phyloP scores from a whole-genome alignment of 2,329 filamentous ascomycete species.

The Phialophora expanda region DNA sequence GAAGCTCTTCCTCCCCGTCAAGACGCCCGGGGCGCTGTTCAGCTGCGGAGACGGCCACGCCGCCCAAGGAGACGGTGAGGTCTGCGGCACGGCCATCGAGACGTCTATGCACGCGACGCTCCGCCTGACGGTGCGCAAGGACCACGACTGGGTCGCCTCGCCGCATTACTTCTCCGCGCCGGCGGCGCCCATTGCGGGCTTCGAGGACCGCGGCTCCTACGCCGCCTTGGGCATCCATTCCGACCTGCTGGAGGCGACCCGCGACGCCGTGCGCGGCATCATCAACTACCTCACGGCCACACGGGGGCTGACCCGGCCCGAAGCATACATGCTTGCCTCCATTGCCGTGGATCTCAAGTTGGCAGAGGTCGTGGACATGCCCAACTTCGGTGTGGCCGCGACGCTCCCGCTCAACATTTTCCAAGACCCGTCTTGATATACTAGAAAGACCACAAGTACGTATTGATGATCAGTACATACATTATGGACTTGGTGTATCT shows the following conservation, averaged over 20 bases:
- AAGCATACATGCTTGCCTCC: slow-evolving; percentile 61
- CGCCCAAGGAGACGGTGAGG: slow-evolving; percentile 61
- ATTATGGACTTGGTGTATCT: too few species aligned
- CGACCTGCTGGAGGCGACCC: slow-evolving; percentile 56
- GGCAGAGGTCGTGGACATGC: slow-evolving; percentile 60
- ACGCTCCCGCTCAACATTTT: slow-evolving; percentile 58
- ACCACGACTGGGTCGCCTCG: slow-evolving; percentile 53
- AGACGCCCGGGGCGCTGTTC: slow-evolving; percentile 58
- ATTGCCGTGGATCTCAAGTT: slow-evolving; percentile 59
- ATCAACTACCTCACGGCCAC: slow-evolving; percentile 57
- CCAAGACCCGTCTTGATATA: slow-evolving; percentile 18
- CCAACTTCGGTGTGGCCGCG: slow-evolving; percentile 58
- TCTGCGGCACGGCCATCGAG: slow-evolving; percentile 63
- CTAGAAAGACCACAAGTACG: too few species aligned
- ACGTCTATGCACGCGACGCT: slow-evolving; percentile 58
- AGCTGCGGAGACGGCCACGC: slow-evolving; percentile 62
- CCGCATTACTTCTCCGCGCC: slow-evolving; percentile 56
- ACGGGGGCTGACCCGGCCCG: slow-evolving; percentile 53
- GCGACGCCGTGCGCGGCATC: slow-evolving; percentile 55
- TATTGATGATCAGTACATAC: too few species aligned
- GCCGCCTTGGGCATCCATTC: slow-evolving; percentile 56
- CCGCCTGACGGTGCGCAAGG: slow-evolving; percentile 56
- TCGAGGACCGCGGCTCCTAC: slow-evolving; percentile 50
- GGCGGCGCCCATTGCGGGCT: slow-evolving; percentile 31
- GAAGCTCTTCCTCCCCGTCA: slow-evolving; percentile 57